phyloP scores from a whole-genome alignment of 345 rosid species.

The Syzygium jambos region DNA sequence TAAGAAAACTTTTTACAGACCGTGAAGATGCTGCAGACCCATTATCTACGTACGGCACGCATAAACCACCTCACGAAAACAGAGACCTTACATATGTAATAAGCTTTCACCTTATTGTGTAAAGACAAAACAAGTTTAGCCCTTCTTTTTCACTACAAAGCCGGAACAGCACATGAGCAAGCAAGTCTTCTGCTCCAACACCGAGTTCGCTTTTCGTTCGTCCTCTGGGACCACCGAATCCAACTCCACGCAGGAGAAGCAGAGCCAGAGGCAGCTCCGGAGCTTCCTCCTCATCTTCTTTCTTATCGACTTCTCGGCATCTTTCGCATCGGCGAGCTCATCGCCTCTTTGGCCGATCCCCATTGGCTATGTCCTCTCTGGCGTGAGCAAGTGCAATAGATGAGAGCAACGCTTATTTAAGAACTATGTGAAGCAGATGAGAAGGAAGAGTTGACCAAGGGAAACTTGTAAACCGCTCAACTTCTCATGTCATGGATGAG shows the following conservation, averaged over 20 bases:
- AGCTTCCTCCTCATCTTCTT: not conserved
- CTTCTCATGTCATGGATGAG: not conserved
- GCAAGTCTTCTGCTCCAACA: not conserved
- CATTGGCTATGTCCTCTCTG: not conserved
- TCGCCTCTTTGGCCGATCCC: not conserved
- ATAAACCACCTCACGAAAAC: not conserved
- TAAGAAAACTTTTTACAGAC: not conserved
- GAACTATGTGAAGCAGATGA: not conserved
- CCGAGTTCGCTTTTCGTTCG: not conserved
- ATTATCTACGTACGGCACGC: not conserved
- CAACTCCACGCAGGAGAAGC: not conserved
- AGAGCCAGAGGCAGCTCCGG: not conserved
- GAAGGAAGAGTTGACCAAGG: not conserved
- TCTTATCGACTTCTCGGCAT: not conserved
- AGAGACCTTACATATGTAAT: not conserved
- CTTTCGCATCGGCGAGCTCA: not conserved
- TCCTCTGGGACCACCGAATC: not conserved
- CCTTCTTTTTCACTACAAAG: not conserved
- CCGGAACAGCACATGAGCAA: not conserved
- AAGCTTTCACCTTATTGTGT: not conserved
- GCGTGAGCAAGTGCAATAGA: not conserved
- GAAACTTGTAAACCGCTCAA: not conserved
- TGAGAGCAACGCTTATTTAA: not conserved
- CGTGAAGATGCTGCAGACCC: not conserved
- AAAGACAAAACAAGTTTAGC: not conserved